These are phyloP conservation scores for Aspergillus aculeatus DNA, from an alignment of 2,329 filamentous ascomycete genomes.

Conservation along the genomic window DNA sequence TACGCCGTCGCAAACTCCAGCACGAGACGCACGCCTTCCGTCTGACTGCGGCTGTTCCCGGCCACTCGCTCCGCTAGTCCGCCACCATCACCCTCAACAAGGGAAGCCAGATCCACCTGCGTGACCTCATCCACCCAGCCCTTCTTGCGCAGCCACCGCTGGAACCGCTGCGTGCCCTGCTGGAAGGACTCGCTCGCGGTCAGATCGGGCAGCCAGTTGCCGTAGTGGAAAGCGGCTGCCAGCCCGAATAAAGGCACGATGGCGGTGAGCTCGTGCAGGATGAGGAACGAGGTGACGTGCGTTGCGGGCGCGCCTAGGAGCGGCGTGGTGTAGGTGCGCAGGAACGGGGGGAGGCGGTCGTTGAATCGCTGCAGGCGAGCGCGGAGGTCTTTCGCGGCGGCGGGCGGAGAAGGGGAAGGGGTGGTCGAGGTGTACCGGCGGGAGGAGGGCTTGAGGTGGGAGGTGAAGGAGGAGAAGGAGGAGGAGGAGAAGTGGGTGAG, in stretches of 20 bases:
- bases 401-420: constrained; percentile 17
- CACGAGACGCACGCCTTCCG: constrained; percentile 54
- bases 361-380: constrained; percentile 39
- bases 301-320: constrained; percentile 76
- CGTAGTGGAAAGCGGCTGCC: constrained; percentile 76
- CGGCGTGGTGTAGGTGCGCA: constrained; percentile 67
- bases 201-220: constrained; percentile 66
- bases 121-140: constrained; percentile 68
- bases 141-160: constrained; percentile 72
- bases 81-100: not conserved
- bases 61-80: not conserved
- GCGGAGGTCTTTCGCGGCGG: constrained; percentile 24
- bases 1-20: constrained; percentile 82
- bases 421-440: constrained; percentile 26
- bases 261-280: constrained; percentile 90
- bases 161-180: constrained; percentile 71
- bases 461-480: not conserved
- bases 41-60: constrained; percentile 5
- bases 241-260: constrained; percentile 75
- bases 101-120: constrained; percentile 27
- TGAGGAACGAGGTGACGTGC: constrained; percentile 79
- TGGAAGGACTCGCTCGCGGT: constrained; percentile 38
- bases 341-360: constrained; percentile 60
- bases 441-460: constrained; percentile 10
- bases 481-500: constrained; percentile 11